Evolutionary conservation across 1,284 basidiomycete genomes (phyloP).

Genomic region (Pholiota adiposa): DNA sequence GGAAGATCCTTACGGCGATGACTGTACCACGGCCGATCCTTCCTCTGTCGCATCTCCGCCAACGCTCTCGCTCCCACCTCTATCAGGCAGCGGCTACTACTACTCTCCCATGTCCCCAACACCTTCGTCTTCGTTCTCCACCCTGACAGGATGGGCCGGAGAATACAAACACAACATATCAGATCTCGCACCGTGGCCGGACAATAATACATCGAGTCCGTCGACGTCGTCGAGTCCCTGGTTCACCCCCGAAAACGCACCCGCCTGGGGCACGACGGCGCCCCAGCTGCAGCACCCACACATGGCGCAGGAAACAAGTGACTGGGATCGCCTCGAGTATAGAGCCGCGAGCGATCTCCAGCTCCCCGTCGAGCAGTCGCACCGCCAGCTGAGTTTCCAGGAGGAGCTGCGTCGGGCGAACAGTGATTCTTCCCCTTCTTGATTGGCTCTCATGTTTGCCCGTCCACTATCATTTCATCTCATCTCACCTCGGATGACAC

Average conservation of each 20-base stretch:
- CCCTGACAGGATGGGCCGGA: slow-evolving; percentile 30
- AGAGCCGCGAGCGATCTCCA: slow-evolving; percentile 22
- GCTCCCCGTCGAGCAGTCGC: slow-evolving; percentile 15
- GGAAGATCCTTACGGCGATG: slow-evolving; percentile 26
- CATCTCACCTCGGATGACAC: not conserved
- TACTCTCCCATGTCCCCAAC: slow-evolving; percentile 17
- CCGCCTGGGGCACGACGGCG: slow-evolving; percentile 14
- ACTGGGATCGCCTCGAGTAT: slow-evolving; percentile 28
- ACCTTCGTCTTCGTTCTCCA: slow-evolving; percentile 27
- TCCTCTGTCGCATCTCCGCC: slow-evolving; percentile 14
- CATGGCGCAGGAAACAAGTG: slow-evolving; percentile 18
- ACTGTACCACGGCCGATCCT: slow-evolving; percentile 13
- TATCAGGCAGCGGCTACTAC: slow-evolving; percentile 18
- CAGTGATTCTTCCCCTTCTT: slow-evolving; percentile 7
- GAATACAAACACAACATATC: slow-evolving; percentile 22
- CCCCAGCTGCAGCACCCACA: slow-evolving; percentile 20
- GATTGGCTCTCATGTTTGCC: not conserved
- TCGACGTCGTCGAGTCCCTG: slow-evolving; percentile 15
- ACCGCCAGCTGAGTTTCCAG: slow-evolving; percentile 23
- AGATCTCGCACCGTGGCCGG: slow-evolving; percentile 18
- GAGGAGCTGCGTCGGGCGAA: slow-evolving; percentile 23
- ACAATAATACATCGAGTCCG: not conserved
- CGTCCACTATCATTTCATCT: not conserved
- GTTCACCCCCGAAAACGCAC: slow-evolving; percentile 15
- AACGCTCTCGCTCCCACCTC: slow-evolving; percentile 18